phyloP scores from a whole-genome alignment of 768 basidiomycete species.

The Tricholoma flavovirens region DNA sequence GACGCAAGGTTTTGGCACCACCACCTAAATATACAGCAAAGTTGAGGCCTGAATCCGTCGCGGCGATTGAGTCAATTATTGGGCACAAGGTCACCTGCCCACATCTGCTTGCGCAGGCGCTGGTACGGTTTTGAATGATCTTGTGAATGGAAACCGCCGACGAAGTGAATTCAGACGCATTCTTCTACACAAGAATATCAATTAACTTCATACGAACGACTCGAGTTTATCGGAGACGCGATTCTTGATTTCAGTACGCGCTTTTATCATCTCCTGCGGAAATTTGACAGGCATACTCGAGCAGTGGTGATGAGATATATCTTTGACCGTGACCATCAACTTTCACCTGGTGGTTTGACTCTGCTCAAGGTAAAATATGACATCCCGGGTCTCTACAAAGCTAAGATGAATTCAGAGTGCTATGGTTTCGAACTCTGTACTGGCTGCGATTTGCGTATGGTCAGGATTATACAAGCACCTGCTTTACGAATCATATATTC shows the following conservation, averaged over 20 bases:
- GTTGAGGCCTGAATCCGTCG: constrained; percentile 42
- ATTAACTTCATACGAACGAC: constrained; percentile 59
- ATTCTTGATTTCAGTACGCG: constrained; percentile 75
- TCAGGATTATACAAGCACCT: constrained; percentile 61
- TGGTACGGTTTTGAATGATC: constrained; percentile 42
- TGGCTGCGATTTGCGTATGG: constrained; percentile 72
- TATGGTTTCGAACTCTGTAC: constrained; percentile 79
- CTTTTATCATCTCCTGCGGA: not conserved
- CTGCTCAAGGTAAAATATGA: constrained; percentile 56
- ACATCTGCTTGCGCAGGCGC: constrained; percentile 62
- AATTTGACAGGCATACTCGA: constrained; percentile 7
- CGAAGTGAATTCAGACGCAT: constrained; percentile 54
- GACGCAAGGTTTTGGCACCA: constrained; percentile 37
- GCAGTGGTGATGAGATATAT: constrained; percentile 72
- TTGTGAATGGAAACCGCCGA: not conserved
- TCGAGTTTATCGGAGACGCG: constrained; percentile 85
- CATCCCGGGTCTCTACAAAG: not conserved
- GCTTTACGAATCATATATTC: constrained; percentile 47
- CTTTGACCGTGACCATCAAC: constrained; percentile 52
- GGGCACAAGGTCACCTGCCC: constrained; percentile 58
- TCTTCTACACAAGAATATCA: constrained; percentile 52
- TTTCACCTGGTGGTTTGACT: constrained; percentile 74
- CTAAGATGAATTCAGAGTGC: constrained; percentile 45
- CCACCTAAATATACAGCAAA: constrained; percentile 39
- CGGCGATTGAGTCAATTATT: constrained; percentile 57